These are phyloP conservation scores for Phaeoacremonium minimum DNA, from an alignment of 2,329 filamentous ascomycete species.

Conservation along the genomic window DNA sequence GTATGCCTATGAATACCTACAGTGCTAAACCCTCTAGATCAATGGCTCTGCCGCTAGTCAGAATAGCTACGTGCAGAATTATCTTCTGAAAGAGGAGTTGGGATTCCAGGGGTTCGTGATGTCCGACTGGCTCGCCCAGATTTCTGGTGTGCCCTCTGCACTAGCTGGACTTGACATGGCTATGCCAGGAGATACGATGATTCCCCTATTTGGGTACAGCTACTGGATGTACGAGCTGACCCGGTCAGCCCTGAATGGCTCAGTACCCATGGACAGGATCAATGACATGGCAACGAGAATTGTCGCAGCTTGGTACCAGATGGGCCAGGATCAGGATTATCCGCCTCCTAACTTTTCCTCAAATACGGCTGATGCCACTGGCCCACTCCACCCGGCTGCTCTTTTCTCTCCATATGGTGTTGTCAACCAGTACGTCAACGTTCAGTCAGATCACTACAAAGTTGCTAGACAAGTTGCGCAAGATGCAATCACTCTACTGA, in stretches of 20 bases:
- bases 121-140: slow-evolving; percentile 78
- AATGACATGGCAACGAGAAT: slow-evolving; percentile 53
- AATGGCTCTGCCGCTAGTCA: slow-evolving; percentile 81
- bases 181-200: slow-evolving; percentile 53
- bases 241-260: slow-evolving; percentile 50
- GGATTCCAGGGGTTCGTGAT: slow-evolving; percentile 79
- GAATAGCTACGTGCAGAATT: slow-evolving; percentile 72
- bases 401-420: slow-evolving; percentile 54
- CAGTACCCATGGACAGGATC: slow-evolving; percentile 49
- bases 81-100: slow-evolving; percentile 72
- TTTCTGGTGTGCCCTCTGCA: slow-evolving; percentile 68
- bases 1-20: too few species aligned
- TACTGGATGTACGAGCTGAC: slow-evolving; percentile 55
- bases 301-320: slow-evolving; percentile 54
- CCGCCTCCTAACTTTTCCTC: slow-evolving; percentile 55
- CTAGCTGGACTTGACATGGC: slow-evolving; percentile 68
- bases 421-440: slow-evolving; percentile 67
- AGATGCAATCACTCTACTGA: slow-evolving; percentile 53
- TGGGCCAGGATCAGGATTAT: slow-evolving; percentile 55
- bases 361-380: slow-evolving; percentile 51
- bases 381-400: slow-evolving; percentile 52
- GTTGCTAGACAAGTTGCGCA: slow-evolving; percentile 50
- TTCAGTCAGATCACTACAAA: slow-evolving; percentile 46
- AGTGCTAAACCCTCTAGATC: too few species aligned
- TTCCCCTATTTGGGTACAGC: slow-evolving; percentile 46